These are phyloP conservation scores for Colletotrichum musicola DNA, from an alignment of 2,329 filamentous ascomycete species.

Conservation along the genomic window DNA sequence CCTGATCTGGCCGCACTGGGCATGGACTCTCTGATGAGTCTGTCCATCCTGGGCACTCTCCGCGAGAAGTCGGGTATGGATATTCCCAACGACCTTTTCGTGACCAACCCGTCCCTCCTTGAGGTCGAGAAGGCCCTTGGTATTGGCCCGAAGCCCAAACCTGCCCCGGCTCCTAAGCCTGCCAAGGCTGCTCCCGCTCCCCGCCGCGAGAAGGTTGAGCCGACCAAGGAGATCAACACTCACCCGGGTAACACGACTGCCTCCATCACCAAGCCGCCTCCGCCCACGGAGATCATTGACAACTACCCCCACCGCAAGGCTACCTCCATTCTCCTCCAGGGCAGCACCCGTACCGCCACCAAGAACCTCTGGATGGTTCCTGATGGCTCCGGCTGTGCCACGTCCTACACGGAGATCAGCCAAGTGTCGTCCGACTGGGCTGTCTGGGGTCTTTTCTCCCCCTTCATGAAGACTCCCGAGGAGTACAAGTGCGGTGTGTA, in stretches of 20 bases:
- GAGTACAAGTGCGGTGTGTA: slow-evolving; percentile 69
- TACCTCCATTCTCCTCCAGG: slow-evolving; percentile 61
- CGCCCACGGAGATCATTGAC: slow-evolving; percentile 54
- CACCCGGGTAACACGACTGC: slow-evolving; percentile 57
- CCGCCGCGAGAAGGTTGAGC: slow-evolving; percentile 40
- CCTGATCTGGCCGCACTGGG: slow-evolving; percentile 68
- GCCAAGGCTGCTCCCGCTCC: slow-evolving; percentile 43
- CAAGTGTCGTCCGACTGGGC: slow-evolving; percentile 62
- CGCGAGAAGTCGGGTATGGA: slow-evolving; percentile 66
- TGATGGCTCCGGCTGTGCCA: slow-evolving; percentile 71
- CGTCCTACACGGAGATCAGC: slow-evolving; percentile 74
- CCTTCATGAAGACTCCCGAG: slow-evolving; percentile 72
- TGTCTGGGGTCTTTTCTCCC: slow-evolving; percentile 69
- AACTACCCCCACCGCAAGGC: slow-evolving; percentile 64
- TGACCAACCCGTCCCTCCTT: slow-evolving; percentile 71
- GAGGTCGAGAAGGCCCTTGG: slow-evolving; percentile 76
- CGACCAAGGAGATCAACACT: slow-evolving; percentile 45
- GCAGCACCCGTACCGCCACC: slow-evolving; percentile 57
- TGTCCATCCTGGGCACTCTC: slow-evolving; percentile 67
- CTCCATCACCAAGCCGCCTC: slow-evolving; percentile 59
- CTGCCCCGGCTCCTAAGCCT: slow-evolving; percentile 46
- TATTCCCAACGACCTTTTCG: slow-evolving; percentile 71
- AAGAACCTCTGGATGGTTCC: slow-evolving; percentile 67
- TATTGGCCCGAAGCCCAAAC: slow-evolving; percentile 57
- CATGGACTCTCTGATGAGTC: slow-evolving; percentile 70